A percentile compares a stretch with the other conserved stretches of the same genome.
These are phyloP conservation scores for Dicorynia guianensis DNA, from an alignment of 306 rosid genomes.

Conservation along the genomic window DNA sequence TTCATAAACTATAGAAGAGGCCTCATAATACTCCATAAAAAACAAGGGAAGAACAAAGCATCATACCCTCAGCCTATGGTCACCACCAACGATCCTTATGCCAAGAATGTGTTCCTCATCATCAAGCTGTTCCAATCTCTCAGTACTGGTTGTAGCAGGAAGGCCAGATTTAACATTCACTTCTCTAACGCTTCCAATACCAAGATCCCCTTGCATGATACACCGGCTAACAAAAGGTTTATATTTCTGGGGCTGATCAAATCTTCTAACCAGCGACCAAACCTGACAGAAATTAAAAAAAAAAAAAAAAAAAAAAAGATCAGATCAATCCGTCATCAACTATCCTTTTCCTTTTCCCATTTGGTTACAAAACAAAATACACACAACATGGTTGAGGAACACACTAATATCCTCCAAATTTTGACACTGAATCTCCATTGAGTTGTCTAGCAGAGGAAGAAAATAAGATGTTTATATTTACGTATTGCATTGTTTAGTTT, in stretches of 20 bases:
- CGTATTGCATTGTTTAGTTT: neutral
- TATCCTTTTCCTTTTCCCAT: neutral
- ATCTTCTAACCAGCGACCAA: constrained; percentile 81
- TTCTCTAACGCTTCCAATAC: constrained; percentile 68
- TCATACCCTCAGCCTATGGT: constrained; percentile 68
- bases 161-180: constrained; percentile 79
- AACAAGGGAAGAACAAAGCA: neutral
- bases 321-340: neutral
- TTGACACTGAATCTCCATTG: neutral
- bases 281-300: constrained; percentile 60
- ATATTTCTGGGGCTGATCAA: constrained; percentile 72
- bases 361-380: neutral
- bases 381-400: neutral
- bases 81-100: constrained; percentile 68
- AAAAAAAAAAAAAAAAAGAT: neutral
- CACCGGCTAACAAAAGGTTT: constrained; percentile 76
- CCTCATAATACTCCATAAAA: neutral
- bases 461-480: neutral
- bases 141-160: constrained; percentile 78
- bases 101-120: constrained; percentile 70
- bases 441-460: neutral
- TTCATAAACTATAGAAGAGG: neutral
- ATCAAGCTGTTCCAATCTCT: constrained; percentile 66
- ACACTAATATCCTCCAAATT: neutral
- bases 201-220: constrained; percentile 58